Conservation (phyloP, 164 flowering plant genomes). For the grape (Vitis vinifera) region DNA sequence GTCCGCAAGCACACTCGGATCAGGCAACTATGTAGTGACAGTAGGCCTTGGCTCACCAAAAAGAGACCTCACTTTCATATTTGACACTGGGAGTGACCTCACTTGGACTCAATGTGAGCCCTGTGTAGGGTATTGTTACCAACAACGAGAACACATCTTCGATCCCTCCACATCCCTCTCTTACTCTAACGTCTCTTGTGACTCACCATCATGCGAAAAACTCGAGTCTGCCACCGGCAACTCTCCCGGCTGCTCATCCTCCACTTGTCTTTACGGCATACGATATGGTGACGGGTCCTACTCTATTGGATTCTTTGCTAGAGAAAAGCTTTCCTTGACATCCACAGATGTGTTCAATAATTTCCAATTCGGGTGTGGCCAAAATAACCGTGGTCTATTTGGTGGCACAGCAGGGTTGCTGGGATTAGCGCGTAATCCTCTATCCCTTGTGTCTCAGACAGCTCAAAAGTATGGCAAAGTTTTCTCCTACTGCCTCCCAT, state of each 20-base stretch:
- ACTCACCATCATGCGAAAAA: conserved; percentile 21
- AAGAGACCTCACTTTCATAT: conserved; percentile 40
- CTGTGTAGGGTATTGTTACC: conserved; percentile 41
- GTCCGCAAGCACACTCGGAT: conserved; percentile 37
- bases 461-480: conserved; percentile 29
- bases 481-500: conserved; percentile 75
- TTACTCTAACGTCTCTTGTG: conserved; percentile 38
- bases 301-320: conserved; percentile 40
- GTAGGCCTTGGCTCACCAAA: conserved; percentile 69
- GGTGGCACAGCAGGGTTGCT: conserved; percentile 49
- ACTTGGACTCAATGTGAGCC: conserved; percentile 76
- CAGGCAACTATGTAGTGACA: conserved; percentile 57
- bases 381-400: conserved; percentile 52
- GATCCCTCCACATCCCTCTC: conserved; percentile 37
- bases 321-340: conserved; percentile 36
- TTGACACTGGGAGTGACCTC: conserved; percentile 69
- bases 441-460: conserved; percentile 44
- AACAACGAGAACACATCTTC: conserved; percentile 43
- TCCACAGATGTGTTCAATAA: conserved; percentile 22
- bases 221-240: conserved; percentile 41
- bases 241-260: conserved; percentile 24
- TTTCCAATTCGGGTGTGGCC: conserved; percentile 58
- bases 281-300: conserved; percentile 50
- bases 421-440: conserved; percentile 45
- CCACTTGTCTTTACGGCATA: conserved; percentile 46